A percentile compares a stretch with the other conserved stretches of the same genome.
These are phyloP conservation scores for Fusarium sp. DNA, from an alignment of 2,329 filamentous ascomycete genomes.

Conservation along the genomic window DNA sequence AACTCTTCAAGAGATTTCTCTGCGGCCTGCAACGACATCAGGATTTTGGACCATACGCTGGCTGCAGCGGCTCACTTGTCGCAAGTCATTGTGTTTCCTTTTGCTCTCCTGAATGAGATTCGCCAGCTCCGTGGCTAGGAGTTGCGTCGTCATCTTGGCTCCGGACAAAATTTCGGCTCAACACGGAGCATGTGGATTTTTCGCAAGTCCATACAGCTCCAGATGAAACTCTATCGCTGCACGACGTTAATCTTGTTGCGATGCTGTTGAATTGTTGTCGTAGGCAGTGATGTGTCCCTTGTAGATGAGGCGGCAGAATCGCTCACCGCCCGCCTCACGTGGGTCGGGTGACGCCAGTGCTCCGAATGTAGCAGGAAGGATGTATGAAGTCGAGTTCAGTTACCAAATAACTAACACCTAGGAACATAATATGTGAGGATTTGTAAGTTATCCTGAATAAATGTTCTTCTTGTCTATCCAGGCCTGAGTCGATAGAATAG, in stretches of 20 bases:
- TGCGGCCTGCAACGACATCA: conserved; percentile 71
- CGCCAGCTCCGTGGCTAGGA: conserved; percentile 87
- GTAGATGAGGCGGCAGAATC: conserved; percentile 47
- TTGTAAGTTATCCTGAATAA: neutral
- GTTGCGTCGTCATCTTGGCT: conserved; percentile 86
- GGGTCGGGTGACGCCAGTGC: conserved; percentile 13
- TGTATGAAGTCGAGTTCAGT: neutral
- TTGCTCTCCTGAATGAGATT: conserved; percentile 97
- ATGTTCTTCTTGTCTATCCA: neutral
- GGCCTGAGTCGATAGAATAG: too few species aligned
- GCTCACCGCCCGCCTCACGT: conserved; percentile 47
- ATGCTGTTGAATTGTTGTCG: conserved; percentile 26
- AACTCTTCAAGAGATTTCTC: conserved; percentile 94
- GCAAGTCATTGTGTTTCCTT: conserved; percentile 90
- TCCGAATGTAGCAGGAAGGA: conserved; percentile 5
- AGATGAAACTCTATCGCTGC: conserved; percentile 21
- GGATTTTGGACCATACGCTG: neutral
- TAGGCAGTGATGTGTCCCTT: conserved; percentile 48
- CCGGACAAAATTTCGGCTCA: conserved; percentile 39
- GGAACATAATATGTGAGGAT: neutral
- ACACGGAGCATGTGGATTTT: conserved; percentile 37
- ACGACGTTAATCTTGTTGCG: conserved; percentile 30
- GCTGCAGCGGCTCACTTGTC: conserved; percentile 69
- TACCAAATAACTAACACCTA: too few species aligned
- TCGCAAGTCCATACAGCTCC: conserved; percentile 44